Percentiles rank a stretch among this genome's conserved stretches.
Conservation (phyloP, 257 asterid genomes). For the Solanum infundibuliforme region DNA sequence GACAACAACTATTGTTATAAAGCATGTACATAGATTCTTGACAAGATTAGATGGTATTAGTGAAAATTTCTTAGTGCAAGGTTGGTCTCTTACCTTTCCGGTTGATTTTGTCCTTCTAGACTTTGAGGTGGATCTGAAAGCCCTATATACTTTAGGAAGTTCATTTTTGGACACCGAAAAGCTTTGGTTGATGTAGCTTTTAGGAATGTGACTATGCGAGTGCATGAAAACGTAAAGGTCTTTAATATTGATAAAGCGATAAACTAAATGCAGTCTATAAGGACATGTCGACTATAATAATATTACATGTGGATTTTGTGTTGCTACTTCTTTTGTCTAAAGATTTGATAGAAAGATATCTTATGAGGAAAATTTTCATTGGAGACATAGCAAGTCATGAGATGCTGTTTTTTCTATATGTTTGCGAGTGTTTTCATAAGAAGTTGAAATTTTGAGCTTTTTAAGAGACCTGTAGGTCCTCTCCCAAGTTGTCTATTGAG, state of each 20-base stretch:
- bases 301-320: too few species aligned
- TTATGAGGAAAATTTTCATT: neutral
- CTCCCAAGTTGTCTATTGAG: neutral
- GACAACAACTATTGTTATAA: too few species aligned
- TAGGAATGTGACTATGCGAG: neutral
- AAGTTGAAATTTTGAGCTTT: too few species aligned
- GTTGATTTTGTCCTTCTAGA: too few species aligned
- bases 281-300: neutral
- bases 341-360: too few species aligned
- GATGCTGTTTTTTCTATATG: neutral
- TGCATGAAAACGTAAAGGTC: too few species aligned
- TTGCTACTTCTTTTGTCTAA: neutral
- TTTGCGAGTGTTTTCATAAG: neutral
- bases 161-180: too few species aligned
- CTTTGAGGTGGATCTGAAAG: too few species aligned
- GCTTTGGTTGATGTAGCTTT: neutral
- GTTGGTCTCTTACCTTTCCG: neutral
- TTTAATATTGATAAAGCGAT: too few species aligned
- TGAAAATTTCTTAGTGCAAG: neutral
- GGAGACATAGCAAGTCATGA: neutral
- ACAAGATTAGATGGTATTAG: neutral
- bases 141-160: too few species aligned
- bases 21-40: too few species aligned
- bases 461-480: neutral
- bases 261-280: neutral